Percentiles rank a stretch among this genome's conserved stretches.
phyloP scores from a whole-genome alignment of 2,329 filamentous ascomycete species.

The Diaporthe vaccinii region DNA sequence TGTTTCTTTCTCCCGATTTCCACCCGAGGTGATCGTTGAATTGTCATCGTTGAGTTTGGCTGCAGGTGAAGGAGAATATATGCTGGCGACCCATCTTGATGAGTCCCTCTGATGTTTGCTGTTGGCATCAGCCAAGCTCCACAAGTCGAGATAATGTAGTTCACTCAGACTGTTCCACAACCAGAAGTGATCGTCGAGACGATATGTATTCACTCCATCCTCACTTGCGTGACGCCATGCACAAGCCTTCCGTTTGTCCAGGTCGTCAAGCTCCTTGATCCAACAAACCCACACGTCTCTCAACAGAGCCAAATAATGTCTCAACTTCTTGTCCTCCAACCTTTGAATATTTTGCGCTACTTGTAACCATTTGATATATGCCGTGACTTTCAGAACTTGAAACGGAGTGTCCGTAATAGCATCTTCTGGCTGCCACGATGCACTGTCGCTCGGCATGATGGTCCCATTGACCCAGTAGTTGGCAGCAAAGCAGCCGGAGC shows the following conservation, averaged over 20 bases:
- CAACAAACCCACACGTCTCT: not conserved
- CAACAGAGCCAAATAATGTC: not conserved
- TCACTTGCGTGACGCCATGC: slow-evolving; percentile 37
- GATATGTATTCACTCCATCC: slow-evolving; percentile 31
- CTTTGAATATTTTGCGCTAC: not conserved
- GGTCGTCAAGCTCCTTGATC: not conserved
- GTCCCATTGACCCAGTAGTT: slow-evolving; percentile 14
- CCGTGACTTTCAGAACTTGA: not conserved
- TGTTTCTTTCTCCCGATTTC: not conserved
- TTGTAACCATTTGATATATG: not conserved
- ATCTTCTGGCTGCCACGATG: not conserved
- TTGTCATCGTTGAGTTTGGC: not conserved
- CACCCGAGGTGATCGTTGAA: not conserved
- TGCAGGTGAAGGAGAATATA: not conserved
- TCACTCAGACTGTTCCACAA: slow-evolving; percentile 40
- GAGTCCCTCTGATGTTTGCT: not conserved
- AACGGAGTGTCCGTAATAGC: slow-evolving; percentile 3
- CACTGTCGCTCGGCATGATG: not conserved
- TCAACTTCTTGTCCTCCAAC: not conserved
- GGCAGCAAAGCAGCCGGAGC: slow-evolving; percentile 7
- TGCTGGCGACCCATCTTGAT: not conserved
- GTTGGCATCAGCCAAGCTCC: not conserved
- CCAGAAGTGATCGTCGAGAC: slow-evolving; percentile 43
- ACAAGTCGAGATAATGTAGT: not conserved
- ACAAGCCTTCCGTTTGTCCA: not conserved